A percentile compares a stretch with the other conserved stretches of the same genome.
Conservation (phyloP, 169 alveolate species). For the Neospora caninum region DNA sequence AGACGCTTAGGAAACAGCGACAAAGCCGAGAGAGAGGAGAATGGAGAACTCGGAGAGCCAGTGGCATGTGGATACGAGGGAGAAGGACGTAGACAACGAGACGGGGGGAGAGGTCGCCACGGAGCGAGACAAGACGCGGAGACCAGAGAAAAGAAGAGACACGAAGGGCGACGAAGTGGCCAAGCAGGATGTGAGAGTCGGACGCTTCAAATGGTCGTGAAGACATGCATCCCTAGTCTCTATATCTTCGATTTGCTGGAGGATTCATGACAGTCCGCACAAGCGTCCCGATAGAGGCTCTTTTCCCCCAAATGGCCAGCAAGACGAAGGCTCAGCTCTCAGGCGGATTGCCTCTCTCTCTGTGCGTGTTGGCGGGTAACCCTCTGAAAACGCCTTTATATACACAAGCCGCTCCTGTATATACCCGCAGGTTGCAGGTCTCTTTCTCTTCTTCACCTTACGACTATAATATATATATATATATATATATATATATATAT, state of each 20-base stretch:
- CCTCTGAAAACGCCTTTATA: no score
- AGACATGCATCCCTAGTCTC: not conserved
- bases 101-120: not conserved
- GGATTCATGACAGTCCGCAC: not conserved
- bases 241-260: not conserved
- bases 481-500: no score
- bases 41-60: not conserved
- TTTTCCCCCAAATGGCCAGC: no score
- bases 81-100: not conserved
- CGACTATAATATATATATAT: not conserved
- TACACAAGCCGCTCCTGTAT: no score
- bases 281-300: no score
- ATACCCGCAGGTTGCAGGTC: no score
- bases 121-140: not conserved
- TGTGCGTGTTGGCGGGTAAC: no score
- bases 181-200: not conserved
- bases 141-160: not conserved
- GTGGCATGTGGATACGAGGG: not conserved
- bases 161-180: no score
- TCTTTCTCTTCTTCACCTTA: no score
- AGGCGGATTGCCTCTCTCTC: no score
- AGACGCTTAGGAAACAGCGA: no score
- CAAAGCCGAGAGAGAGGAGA: not conserved
- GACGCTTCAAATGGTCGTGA: conserved; percentile 8
- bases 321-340: no score